phyloP scores from a whole-genome alignment of 2,329 filamentous ascomycete genomes.

The Phialophora chinensis region DNA sequence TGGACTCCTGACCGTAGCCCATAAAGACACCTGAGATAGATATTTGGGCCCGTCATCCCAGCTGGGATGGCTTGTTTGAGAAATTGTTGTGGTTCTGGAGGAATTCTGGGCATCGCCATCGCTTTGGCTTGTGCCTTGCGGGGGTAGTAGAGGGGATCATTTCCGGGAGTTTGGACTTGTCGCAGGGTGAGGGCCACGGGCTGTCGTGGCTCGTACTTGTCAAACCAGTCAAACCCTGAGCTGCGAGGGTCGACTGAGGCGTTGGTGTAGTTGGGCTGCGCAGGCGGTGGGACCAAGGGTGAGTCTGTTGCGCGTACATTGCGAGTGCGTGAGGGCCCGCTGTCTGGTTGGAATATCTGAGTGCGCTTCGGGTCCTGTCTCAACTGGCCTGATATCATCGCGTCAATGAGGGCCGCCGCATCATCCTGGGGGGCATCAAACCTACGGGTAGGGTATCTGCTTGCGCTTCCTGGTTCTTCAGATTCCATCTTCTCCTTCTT shows the following conservation, averaged over 20 bases:
- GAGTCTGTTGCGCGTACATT: constrained; percentile 61
- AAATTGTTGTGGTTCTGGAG: constrained; percentile 30
- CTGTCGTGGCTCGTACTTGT: constrained; percentile 72
- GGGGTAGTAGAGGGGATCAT: constrained; percentile 71
- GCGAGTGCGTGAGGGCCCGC: constrained; percentile 64
- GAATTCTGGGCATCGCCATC: constrained; percentile 17
- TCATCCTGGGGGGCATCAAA: background rate
- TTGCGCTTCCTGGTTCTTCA: constrained; percentile 54
- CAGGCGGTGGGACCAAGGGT: constrained; percentile 37
- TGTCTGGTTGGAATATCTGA: constrained; percentile 84
- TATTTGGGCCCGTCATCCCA: constrained; percentile 79
- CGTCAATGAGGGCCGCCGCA: constrained; percentile 16
- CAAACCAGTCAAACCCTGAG: constrained; percentile 50
- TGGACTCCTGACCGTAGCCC: constrained; percentile 79
- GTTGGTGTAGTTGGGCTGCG: constrained; percentile 46
- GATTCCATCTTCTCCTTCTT: constrained; percentile 58
- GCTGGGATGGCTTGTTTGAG: constrained; percentile 37
- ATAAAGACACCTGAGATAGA: constrained; percentile 86
- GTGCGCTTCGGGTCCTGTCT: constrained; percentile 84
- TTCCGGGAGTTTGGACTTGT: constrained; percentile 75
- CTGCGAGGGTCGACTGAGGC: constrained; percentile 57
- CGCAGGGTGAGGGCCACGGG: constrained; percentile 70
- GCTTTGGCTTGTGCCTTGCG: constrained; percentile 48
- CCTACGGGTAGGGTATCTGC: constrained; percentile 44
- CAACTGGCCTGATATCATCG: constrained; percentile 48